Conservation (phyloP, 441 rosid species). For the Pelargonium australe region DNA sequence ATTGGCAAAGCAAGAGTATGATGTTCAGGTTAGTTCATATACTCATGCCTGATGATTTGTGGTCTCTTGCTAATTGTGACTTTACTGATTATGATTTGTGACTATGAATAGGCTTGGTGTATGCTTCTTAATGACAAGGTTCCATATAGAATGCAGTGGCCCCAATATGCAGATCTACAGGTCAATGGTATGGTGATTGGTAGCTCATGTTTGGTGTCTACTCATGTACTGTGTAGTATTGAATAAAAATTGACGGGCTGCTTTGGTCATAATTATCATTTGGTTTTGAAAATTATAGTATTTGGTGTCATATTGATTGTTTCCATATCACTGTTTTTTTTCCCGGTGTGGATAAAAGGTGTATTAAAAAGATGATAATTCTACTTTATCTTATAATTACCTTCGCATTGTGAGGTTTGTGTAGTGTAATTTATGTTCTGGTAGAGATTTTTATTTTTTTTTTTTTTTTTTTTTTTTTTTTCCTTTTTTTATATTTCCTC, state of each 20-base stretch:
- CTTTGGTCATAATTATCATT: not conserved
- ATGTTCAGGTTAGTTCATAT: slow-evolving; percentile 61
- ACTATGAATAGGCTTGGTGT: slow-evolving; percentile 74
- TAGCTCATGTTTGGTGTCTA: not conserved
- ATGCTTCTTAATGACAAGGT: slow-evolving; percentile 99
- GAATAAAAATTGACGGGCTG: not conserved
- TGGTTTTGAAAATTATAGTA: not conserved
- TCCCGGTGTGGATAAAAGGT: not conserved
- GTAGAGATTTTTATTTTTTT: no score
- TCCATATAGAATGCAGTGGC: slow-evolving; percentile 97
- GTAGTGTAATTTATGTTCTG: not conserved
- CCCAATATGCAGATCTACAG: slow-evolving; percentile 82
- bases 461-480: no score
- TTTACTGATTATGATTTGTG: slow-evolving; percentile 24
- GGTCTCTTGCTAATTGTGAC: slow-evolving; percentile 3
- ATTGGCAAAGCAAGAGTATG: slow-evolving; percentile 59
- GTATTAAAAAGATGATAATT: not conserved
- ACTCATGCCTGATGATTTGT: slow-evolving; percentile 8
- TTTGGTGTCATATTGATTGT: not conserved
- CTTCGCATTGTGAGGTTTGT: not conserved
- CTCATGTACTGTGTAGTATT: not conserved
- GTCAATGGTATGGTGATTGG: slow-evolving; percentile 69
- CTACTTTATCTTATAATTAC: not conserved
- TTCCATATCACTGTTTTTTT: not conserved
- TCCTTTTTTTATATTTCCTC: not conserved